Evolutionary conservation across 1,139 yeast species (phyloP).

Genomic region (Scheffersomyces titani): DNA sequence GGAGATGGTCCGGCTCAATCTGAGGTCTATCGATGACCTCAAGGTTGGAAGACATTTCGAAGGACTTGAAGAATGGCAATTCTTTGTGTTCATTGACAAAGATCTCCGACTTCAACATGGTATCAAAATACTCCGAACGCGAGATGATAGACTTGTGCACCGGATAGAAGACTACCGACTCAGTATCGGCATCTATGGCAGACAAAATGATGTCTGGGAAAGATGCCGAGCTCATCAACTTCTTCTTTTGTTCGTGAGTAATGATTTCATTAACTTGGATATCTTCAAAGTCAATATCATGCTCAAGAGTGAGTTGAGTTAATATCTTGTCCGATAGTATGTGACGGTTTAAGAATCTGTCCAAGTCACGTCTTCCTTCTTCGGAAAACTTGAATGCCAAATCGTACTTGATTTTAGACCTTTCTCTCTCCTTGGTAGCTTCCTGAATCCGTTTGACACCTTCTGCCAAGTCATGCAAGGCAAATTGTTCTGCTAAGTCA

Average conservation of each 20-base stretch:
- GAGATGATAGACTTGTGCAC: constrained; percentile 62
- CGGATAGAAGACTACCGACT: constrained; percentile 49
- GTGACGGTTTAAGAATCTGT: constrained; percentile 33
- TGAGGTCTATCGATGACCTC: constrained; percentile 23
- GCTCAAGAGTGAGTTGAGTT: constrained; percentile 10
- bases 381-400: constrained; percentile 47
- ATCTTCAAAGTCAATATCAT: constrained; percentile 34
- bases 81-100: constrained; percentile 22
- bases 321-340: constrained; percentile 32
- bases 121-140: constrained; percentile 64
- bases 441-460: constrained; percentile 23
- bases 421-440: constrained; percentile 22
- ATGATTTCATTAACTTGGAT: constrained; percentile 22
- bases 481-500: constrained; percentile 33
- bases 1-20: constrained; percentile 23
- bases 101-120: constrained; percentile 59
- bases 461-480: constrained; percentile 36
- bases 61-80: constrained; percentile 14
- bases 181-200: constrained; percentile 31
- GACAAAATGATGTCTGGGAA: constrained; percentile 53
- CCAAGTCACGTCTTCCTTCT: constrained; percentile 47
- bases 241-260: constrained; percentile 13
- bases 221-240: constrained; percentile 24
- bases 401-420: constrained; percentile 45
- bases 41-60: constrained; percentile 5